Base-by-base conservation (phyloP, 176 grass and related monocot genomes). In the Puya raimondii region DNA sequence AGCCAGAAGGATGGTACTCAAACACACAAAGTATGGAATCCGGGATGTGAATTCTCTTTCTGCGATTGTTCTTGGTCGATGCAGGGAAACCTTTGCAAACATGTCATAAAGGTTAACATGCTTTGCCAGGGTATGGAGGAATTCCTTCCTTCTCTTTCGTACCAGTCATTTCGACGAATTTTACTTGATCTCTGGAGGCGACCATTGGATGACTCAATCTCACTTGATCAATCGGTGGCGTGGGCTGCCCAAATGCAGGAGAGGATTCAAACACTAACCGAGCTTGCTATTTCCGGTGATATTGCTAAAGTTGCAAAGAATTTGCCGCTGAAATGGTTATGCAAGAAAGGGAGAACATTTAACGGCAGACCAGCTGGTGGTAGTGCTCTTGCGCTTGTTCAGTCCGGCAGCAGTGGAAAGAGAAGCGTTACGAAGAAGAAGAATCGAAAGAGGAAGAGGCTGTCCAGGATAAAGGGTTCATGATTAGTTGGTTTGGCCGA, bases 71-170 rank as follows among this genome's bases (percentile, higher is more conserved):
- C 65, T 1, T 96, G 92, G 92, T 83, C 92, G 51, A 85, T 91
- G 83, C 83, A 87, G 70, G 92, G 86, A 29, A 96, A 96, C 81
- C 72, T 96, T 70, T 91, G 92, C 81, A 96, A 91, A 70, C 92
- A 96, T 64, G 47, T 91, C 48, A 78, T 96, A 68, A 96, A 96
- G 81, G 88, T 89, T 54, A 89, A 91, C 51, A 85, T 91, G 80
- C 64, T 91, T 15, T 85, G 64, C 51, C 67, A 58, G 47, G 6
- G 68, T 3, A 74, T 20, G 50, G 91, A 72, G 21, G 81, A 96
- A 48, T 66, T 54, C 25, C 50, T 58, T 14, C 84, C 80, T 49
- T 80, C 69, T 0, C 68, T 96, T 33, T 76, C 88, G 50, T 85
- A 85, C 53, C 77, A 85, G 53, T 96, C 83, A 6, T 96, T 89